These are phyloP conservation scores for Gastrolobium bilobum DNA, from an alignment of 306 rosid genomes.

Conservation along the genomic window DNA sequence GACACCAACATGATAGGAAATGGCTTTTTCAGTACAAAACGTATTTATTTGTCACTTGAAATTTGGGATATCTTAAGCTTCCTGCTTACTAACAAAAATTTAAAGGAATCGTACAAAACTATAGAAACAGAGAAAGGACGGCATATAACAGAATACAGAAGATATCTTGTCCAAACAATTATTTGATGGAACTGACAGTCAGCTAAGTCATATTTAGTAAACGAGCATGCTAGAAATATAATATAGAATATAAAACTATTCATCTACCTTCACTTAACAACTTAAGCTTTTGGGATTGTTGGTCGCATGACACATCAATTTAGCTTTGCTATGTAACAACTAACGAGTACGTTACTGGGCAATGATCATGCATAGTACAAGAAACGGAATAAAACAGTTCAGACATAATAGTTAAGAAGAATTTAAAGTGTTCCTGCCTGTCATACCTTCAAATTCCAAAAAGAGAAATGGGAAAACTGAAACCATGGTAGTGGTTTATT, in stretches of 20 bases:
- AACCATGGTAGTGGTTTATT: constrained; percentile 4
- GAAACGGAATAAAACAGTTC: constrained; percentile 35
- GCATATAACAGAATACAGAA: background rate
- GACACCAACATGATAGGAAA: constrained; percentile 22
- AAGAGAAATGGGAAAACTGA: constrained; percentile 29
- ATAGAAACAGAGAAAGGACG: constrained; percentile 24
- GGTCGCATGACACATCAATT: background rate
- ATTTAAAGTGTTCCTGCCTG: constrained; percentile 3
- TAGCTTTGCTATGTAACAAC: constrained; percentile 21
- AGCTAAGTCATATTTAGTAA: constrained; percentile 27
- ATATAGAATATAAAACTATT: too few relatives aligned
- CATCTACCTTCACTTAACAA: too few relatives aligned
- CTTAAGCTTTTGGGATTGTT: too few relatives aligned
- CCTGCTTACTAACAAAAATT: background rate
- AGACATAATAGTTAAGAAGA: constrained; percentile 32
- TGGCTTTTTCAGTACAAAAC: constrained; percentile 7
- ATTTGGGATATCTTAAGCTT: constrained; percentile 32
- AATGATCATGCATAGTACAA: background rate
- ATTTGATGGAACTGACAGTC: constrained; percentile 11
- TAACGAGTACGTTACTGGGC: background rate
- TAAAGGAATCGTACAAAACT: background rate
- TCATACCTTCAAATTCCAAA: constrained; percentile 37
- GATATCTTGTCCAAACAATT: background rate
- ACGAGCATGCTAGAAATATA: background rate
- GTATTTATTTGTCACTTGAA: constrained; percentile 30